phyloP scores from a whole-genome alignment of 257 asterid species.

The Vinca minor region DNA sequence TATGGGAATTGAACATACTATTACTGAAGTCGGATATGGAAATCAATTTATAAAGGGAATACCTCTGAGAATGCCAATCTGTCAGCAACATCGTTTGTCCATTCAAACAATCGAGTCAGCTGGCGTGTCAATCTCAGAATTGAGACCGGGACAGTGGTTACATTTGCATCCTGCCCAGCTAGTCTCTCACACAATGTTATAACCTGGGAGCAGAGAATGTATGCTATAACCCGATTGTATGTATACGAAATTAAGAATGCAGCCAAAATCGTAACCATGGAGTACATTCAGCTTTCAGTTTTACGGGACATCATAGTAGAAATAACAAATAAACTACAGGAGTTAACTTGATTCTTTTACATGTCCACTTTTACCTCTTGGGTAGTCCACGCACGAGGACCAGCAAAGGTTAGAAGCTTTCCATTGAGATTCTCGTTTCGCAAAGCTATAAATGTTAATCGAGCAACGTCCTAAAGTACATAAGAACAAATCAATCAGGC shows the following conservation, averaged over 20 bases:
- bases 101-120: constrained; percentile 84
- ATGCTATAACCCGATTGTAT: too few relatives aligned
- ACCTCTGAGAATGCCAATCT: constrained; percentile 98
- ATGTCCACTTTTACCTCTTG: constrained; percentile 97
- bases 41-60: neutral
- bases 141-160: constrained; percentile 95
- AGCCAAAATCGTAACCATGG: too few relatives aligned
- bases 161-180: constrained; percentile 99
- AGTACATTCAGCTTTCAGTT: neutral
- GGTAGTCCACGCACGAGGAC: constrained; percentile 99
- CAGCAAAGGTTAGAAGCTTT: constrained; percentile 87
- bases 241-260: too few relatives aligned
- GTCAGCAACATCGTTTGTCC: constrained; percentile 97
- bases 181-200: constrained; percentile 96
- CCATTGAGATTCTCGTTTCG: constrained; percentile 81
- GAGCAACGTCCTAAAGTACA: constrained; percentile 73
- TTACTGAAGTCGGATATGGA: neutral
- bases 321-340: neutral
- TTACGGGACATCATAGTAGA: neutral
- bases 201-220: constrained; percentile 51
- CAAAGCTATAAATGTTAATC: constrained; percentile 83
- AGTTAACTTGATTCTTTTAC: too few relatives aligned
- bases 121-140: constrained; percentile 84
- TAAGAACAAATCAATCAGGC: constrained; percentile 1
- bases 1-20: neutral